phyloP scores from a whole-genome alignment of 768 basidiomycete species.

The Mycena kentingensis region DNA sequence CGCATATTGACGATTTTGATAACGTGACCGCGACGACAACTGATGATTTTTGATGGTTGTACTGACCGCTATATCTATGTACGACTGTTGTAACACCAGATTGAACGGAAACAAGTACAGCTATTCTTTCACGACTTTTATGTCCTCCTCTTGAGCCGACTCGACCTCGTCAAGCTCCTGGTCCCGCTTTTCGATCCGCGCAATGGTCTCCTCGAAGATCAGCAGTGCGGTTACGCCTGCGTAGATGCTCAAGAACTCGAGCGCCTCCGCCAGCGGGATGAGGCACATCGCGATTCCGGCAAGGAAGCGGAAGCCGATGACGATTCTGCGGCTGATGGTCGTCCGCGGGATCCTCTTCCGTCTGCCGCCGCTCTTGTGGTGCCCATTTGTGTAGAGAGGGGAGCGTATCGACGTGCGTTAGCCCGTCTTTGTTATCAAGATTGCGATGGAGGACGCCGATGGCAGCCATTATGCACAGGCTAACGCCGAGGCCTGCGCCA shows the following conservation, averaged over 20 bases:
- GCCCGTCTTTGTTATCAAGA: constrained; percentile 13
- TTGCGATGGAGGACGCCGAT: constrained; percentile 21
- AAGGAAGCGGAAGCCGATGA: constrained; percentile 12
- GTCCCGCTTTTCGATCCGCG: constrained; percentile 21
- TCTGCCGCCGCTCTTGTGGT: neutral
- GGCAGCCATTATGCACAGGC: constrained; percentile 17
- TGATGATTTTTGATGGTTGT: too few relatives aligned
- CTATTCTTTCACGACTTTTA: too few relatives aligned
- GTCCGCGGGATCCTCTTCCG: neutral
- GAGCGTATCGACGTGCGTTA: neutral
- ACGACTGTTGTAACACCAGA: neutral
- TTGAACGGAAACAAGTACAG: too few relatives aligned
- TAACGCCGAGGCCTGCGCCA: constrained; percentile 19
- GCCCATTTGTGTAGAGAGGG: too few relatives aligned
- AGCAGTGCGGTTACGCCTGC: constrained; percentile 19
- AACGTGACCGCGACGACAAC: too few relatives aligned
- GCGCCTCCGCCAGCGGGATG: constrained; percentile 12
- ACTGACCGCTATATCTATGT: neutral
- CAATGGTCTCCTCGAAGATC: constrained; percentile 21
- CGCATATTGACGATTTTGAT: too few relatives aligned
- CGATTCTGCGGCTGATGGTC: constrained; percentile 11
- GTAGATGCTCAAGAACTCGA: constrained; percentile 13
- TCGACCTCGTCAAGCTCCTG: constrained; percentile 5
- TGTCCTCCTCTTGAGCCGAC: neutral
- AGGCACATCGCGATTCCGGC: constrained; percentile 20